Conservation (phyloP, 805 yeast species). For the Hanseniaspora taiwanica region DNA sequence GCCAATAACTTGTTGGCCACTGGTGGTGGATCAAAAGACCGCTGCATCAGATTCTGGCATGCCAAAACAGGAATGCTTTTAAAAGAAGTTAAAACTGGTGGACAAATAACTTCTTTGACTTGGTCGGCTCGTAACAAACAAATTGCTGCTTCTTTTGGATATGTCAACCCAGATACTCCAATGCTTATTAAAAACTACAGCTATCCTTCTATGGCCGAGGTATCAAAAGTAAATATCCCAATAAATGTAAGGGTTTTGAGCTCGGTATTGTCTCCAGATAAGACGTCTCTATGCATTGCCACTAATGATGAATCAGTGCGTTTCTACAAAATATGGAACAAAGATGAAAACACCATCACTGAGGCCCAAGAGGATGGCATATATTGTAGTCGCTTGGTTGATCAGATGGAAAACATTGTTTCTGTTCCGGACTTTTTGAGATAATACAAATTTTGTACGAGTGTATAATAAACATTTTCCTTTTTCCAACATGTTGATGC, state of each 20-base stretch:
- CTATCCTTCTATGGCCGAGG: slow-evolving; percentile 48
- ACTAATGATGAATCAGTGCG: slow-evolving; percentile 68
- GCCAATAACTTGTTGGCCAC: slow-evolving; percentile 66
- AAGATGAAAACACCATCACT: slow-evolving; percentile 21
- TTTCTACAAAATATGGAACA: slow-evolving; percentile 61
- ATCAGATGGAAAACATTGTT: slow-evolving; percentile 41
- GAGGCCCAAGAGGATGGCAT: slow-evolving; percentile 33
- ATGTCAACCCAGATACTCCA: slow-evolving; percentile 41
- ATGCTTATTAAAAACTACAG: slow-evolving; percentile 45
- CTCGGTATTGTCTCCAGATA: slow-evolving; percentile 55
- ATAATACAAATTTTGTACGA: slow-evolving; percentile 5
- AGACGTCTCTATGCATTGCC: slow-evolving; percentile 52
- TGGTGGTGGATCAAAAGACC: slow-evolving; percentile 81
- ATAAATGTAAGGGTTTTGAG: slow-evolving; percentile 47
- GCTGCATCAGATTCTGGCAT: slow-evolving; percentile 81
- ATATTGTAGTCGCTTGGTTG: slow-evolving; percentile 45
- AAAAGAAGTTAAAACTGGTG: slow-evolving; percentile 39
- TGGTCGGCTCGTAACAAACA: slow-evolving; percentile 63
- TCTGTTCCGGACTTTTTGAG: slow-evolving; percentile 18
- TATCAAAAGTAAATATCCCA: slow-evolving; percentile 36
- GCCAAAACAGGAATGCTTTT: slow-evolving; percentile 62
- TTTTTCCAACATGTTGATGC: too few relatives aligned
- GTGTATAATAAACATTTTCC: too few relatives aligned
- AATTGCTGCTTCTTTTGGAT: slow-evolving; percentile 72
- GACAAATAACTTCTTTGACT: slow-evolving; percentile 65